Conservation (phyloP, 2,329 filamentous ascomycete genomes). For the Talaromyces funiculosus region DNA sequence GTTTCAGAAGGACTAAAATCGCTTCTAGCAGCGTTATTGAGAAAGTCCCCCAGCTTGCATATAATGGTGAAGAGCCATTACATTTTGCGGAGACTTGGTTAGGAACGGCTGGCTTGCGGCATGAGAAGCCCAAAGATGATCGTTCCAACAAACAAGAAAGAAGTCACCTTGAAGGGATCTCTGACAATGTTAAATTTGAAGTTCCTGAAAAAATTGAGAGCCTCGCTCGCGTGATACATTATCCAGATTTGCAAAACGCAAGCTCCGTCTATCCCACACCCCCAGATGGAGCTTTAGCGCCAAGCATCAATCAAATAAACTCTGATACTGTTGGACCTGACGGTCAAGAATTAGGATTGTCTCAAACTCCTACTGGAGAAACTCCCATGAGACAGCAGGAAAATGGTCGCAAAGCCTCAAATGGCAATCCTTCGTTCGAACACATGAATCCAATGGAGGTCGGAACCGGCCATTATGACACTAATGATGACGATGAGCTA, state of each 20-base stretch:
- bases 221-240: constrained; percentile 34
- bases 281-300: constrained; percentile 42
- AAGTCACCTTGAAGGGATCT: constrained; percentile 20
- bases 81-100: constrained; percentile 41
- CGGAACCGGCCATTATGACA: constrained; percentile 38
- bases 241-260: constrained; percentile 36
- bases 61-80: constrained; percentile 32
- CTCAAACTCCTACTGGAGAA: constrained; percentile 16
- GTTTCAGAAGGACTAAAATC: constrained; percentile 33
- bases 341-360: constrained; percentile 21
- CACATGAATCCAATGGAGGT: constrained; percentile 24
- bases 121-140: constrained; percentile 15
- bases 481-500: constrained; percentile 48
- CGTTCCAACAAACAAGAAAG: constrained; percentile 18
- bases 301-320: constrained; percentile 24
- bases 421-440: constrained; percentile 17
- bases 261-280: constrained; percentile 51
- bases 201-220: constrained; percentile 31
- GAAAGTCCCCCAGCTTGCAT: constrained; percentile 15
- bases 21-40: constrained; percentile 14
- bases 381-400: constrained; percentile 15
- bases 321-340: constrained; percentile 28
- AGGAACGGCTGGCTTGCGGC: constrained; percentile 22
- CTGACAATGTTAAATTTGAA: constrained; percentile 21
- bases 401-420: constrained; percentile 10